These are phyloP conservation scores for Sarocladium oryzae DNA, from an alignment of 2,329 filamentous ascomycete genomes.

Conservation along the genomic window DNA sequence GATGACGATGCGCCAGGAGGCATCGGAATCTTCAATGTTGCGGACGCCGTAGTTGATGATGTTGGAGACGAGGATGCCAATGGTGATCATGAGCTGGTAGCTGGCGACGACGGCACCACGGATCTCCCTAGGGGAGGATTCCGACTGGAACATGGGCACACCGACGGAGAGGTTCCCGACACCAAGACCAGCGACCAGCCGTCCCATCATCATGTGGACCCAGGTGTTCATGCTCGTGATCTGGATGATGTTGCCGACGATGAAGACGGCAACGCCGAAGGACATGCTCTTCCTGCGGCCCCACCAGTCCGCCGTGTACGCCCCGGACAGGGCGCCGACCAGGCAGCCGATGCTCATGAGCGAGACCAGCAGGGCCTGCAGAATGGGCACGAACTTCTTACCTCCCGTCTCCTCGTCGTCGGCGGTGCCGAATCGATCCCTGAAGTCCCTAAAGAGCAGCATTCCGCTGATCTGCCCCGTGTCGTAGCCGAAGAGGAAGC, in stretches of 20 bases:
- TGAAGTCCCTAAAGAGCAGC: slow-evolving; percentile 46
- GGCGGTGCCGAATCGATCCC: slow-evolving; percentile 45
- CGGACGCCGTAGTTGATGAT: slow-evolving; percentile 48
- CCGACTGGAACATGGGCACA: slow-evolving; percentile 62
- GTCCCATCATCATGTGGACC: slow-evolving; percentile 60
- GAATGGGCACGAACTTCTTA: slow-evolving; percentile 33
- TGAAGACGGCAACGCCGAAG: slow-evolving; percentile 49
- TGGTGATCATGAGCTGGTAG: slow-evolving; percentile 70
- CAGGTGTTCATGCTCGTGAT: slow-evolving; percentile 50
- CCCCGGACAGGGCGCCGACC: slow-evolving; percentile 46
- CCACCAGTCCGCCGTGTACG: slow-evolving; percentile 49
- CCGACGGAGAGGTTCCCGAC: slow-evolving; percentile 60
- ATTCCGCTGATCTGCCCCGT: slow-evolving; percentile 53
- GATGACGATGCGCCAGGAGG: slow-evolving; percentile 58
- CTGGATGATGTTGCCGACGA: slow-evolving; percentile 59
- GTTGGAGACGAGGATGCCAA: slow-evolving; percentile 57
- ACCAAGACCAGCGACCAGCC: slow-evolving; percentile 61
- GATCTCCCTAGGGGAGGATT: slow-evolving; percentile 55
- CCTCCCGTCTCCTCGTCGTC: slow-evolving; percentile 22
- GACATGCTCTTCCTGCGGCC: slow-evolving; percentile 51
- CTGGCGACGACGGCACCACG: slow-evolving; percentile 59
- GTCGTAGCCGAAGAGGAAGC: slow-evolving; percentile 58
- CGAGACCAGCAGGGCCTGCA: slow-evolving; percentile 47
- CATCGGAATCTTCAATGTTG: slow-evolving; percentile 31
- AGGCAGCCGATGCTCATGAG: slow-evolving; percentile 50